These are phyloP conservation scores for Ailanthus altissimus DNA, from an alignment of 345 rosid species.

Conservation along the genomic window DNA sequence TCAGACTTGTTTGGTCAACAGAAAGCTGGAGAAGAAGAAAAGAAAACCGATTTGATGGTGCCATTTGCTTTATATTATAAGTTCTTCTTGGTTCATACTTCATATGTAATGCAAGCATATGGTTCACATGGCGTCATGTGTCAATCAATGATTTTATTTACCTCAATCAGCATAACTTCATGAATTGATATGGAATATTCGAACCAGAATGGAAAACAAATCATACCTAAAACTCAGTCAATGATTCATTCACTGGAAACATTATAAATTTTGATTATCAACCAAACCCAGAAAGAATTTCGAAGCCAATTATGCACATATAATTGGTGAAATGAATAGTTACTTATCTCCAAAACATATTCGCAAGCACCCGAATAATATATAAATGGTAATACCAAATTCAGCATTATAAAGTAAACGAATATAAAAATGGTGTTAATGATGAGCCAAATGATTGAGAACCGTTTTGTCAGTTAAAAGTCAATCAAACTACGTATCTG, in stretches of 20 bases:
- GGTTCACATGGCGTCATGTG: slow-evolving; percentile 15
- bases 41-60: neutral
- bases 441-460: slow-evolving; percentile 13
- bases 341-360: neutral
- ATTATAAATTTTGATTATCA: neutral
- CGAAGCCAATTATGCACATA: neutral
- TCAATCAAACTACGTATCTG: neutral
- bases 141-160: neutral
- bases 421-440: neutral
- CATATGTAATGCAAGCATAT: neutral
- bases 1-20: neutral
- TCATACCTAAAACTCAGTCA: neutral
- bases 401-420: neutral
- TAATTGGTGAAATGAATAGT: neutral
- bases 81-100: too few relatives aligned
- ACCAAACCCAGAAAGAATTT: neutral
- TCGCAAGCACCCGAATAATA: neutral
- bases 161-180: neutral
- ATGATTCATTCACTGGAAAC: too few relatives aligned
- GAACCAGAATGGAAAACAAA: neutral
- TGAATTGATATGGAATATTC: neutral
- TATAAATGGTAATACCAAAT: neutral
- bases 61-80: too few relatives aligned
- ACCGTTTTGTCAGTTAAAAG: slow-evolving; percentile 16
- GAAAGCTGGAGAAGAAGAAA: neutral